A percentile compares a stretch with the other conserved stretches of the same genome.
Evolutionary conservation across 805 yeast species (phyloP).

Genomic region (Tetrapisispora fleetii): DNA sequence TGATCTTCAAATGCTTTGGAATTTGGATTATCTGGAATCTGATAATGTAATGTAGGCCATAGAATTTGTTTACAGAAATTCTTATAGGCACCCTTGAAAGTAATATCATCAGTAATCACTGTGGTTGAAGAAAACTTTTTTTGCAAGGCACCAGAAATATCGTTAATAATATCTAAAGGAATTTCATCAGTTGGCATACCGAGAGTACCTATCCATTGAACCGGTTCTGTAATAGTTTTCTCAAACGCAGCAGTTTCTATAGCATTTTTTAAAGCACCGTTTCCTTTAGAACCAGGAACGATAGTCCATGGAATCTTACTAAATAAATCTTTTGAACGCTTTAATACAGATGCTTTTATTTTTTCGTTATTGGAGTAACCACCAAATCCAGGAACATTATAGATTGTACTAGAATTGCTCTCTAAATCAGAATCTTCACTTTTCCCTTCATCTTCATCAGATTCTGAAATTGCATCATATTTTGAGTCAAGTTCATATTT

Average conservation of each 20-base stretch:
- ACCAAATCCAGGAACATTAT: conserved; percentile 45
- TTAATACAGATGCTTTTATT: conserved; percentile 31
- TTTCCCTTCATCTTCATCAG: conserved; percentile 4
- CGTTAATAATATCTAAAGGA: conserved; percentile 43
- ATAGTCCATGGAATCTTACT: conserved; percentile 62
- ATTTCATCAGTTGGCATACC: conserved; percentile 87
- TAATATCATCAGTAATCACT: conserved; percentile 64
- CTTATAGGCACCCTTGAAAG: conserved; percentile 83
- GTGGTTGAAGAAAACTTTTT: conserved; percentile 49
- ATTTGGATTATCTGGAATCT: conserved; percentile 89
- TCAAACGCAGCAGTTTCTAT: conserved; percentile 47
- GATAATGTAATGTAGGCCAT: conserved; percentile 94
- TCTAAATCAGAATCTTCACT: conserved; percentile 20
- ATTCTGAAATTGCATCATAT: neutral
- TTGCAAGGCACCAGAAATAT: conserved; percentile 40
- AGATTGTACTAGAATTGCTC: conserved; percentile 10
- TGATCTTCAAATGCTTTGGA: conserved; percentile 92
- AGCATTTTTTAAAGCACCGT: conserved; percentile 84
- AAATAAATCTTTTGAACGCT: conserved; percentile 31
- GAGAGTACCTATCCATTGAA: conserved; percentile 79
- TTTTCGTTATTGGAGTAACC: conserved; percentile 61
- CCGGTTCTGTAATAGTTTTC: conserved; percentile 30
- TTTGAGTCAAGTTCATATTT: conserved; percentile 3
- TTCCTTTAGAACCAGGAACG: conserved; percentile 62
- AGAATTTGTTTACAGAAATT: conserved; percentile 88